Evolutionary conservation across 768 basidiomycete species (phyloP), one percentile per base, ranked within the genome.

Genomic region (Xerocomellus amylosporus): DNA sequence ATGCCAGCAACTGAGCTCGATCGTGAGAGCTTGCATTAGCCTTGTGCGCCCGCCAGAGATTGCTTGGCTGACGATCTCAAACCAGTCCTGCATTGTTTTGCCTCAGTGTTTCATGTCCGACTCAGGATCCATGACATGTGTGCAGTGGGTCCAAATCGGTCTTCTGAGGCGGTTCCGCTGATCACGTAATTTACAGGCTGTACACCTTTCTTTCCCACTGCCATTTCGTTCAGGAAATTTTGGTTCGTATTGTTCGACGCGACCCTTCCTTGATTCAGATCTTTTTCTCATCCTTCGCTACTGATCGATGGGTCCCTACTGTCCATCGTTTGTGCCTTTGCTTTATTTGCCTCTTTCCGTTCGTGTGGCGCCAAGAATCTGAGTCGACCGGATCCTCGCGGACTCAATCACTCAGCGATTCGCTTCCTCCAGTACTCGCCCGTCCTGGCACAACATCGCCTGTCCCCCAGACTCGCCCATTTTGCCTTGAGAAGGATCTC

Each of bases 121-220:
- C 19, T 19, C 14, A 33, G 26, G 51, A 45, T 47, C 15, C 17
- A 30, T 54, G 36, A 47, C 49, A 37, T 26, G 51, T 17, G n/a
- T 48, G 31, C 39, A 37, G 42, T 40, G 40, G 39, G 34, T 39
- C 58, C 63, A 54, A 60, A 52, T 58, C 31, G 40, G 59, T 61
- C 49, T 46, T 46, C 44, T 58, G 48, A 46, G 60, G 64, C 56
- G 56, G 58, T 68, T 54, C 68, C 60, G 59, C 51, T 55, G 58
- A 58, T 70, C 59, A 70, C 69, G 69, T 70, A 72, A 70, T 9
- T 30, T 30, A 30, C 61, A 42, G 54, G 56, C 53, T 60, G 56
- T 55, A 51, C 56, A 51, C 51, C 45, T 53, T 58, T 53, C 54
- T 54, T n/a, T 64, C 54, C 51, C 58, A 59, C 61, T 41, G 56